Evolutionary conservation across 306 rosid genomes (phyloP).

Genomic region (Vigna nakashimae): DNA sequence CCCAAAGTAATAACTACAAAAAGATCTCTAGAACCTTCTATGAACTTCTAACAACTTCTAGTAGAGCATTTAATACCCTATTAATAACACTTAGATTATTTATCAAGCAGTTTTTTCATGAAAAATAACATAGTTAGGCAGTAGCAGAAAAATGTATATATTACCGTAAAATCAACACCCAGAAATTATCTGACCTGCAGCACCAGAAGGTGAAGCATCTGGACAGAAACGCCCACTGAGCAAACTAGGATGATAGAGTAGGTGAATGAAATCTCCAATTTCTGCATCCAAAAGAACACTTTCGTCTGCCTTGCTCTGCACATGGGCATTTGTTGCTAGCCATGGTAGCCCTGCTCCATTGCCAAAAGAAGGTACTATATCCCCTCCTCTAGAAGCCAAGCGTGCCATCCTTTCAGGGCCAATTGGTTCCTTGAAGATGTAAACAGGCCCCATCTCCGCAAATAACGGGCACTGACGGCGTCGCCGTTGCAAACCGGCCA

Average conservation of each 20-base stretch:
- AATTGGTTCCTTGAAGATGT: slow-evolving; percentile 93
- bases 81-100: slow-evolving; percentile 25
- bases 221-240: slow-evolving; percentile 96
- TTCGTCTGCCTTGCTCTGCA: slow-evolving; percentile 77
- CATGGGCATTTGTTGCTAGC: slow-evolving; percentile 76
- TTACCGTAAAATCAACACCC: slow-evolving; percentile 41
- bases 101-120: slow-evolving; percentile 16
- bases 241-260: slow-evolving; percentile 93
- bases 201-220: slow-evolving; percentile 96
- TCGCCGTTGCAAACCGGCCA: slow-evolving; percentile 99
- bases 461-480: slow-evolving; percentile 98
- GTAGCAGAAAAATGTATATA: slow-evolving; percentile 22
- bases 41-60: too few relatives aligned
- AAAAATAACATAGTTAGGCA: slow-evolving; percentile 10
- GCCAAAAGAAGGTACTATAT: slow-evolving; percentile 89
- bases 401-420: slow-evolving; percentile 91
- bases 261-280: slow-evolving; percentile 86
- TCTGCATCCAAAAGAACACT: slow-evolving; percentile 92
- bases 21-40: too few relatives aligned
- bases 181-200: slow-evolving; percentile 75
- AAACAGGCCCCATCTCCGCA: slow-evolving; percentile 99
- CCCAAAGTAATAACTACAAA: too few relatives aligned
- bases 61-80: too few relatives aligned
- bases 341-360: slow-evolving; percentile 92
- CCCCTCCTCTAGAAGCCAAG: slow-evolving; percentile 95